phyloP scores from a whole-genome alignment of 345 rosid species.

The Physaria fendleri region DNA sequence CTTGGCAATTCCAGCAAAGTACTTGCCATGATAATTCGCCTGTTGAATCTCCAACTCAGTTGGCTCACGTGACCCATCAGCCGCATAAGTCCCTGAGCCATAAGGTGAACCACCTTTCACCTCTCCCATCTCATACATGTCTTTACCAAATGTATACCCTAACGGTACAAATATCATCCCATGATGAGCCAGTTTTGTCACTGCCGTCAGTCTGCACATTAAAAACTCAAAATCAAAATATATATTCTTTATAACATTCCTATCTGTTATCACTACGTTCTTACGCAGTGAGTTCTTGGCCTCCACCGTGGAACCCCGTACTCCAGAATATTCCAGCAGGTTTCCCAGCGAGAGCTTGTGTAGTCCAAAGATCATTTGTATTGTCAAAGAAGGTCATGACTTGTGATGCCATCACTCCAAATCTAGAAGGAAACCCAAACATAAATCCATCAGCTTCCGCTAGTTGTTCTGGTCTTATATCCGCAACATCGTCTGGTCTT shows the following conservation, averaged over 20 bases:
- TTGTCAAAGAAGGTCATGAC: conserved; percentile 85
- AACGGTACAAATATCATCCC: conserved; percentile 89
- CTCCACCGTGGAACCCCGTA: conserved; percentile 93
- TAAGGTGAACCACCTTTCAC: conserved; percentile 91
- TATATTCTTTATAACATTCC: not conserved
- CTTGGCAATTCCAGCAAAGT: conserved; percentile 71
- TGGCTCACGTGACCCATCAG: conserved; percentile 73
- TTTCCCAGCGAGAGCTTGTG: conserved; percentile 87
- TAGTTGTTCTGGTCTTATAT: conserved; percentile 68
- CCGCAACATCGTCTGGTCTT: conserved; percentile 68
- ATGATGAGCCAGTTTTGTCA: conserved; percentile 83
- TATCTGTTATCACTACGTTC: conserved; percentile 16
- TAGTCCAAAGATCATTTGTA: conserved; percentile 57
- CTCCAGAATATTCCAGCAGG: conserved; percentile 99
- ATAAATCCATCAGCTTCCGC: conserved; percentile 85
- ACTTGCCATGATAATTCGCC: conserved; percentile 81
- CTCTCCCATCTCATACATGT: conserved; percentile 87
- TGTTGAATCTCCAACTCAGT: conserved; percentile 74
- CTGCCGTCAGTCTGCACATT: conserved; percentile 60
- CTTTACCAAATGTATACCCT: conserved; percentile 77
- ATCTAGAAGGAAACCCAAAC: conserved; percentile 93
- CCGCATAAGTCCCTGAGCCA: conserved; percentile 92
- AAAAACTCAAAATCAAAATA: not conserved
- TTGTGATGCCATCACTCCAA: conserved; percentile 93
- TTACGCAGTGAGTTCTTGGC: conserved; percentile 96